Evolutionary conservation across 441 rosid species (phyloP).

Genomic region (Populus hybrid): DNA sequence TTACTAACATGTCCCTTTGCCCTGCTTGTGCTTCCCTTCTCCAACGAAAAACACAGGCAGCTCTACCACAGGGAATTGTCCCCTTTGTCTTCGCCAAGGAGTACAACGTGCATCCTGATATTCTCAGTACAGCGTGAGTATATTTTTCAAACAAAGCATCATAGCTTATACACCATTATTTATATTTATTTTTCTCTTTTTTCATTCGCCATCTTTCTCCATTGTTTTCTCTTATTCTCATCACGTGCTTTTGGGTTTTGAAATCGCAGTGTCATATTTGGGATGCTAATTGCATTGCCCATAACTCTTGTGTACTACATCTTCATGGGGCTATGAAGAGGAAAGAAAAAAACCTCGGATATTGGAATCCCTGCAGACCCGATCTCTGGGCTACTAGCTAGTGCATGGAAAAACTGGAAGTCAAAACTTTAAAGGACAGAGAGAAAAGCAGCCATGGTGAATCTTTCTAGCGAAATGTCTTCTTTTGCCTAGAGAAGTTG

Average conservation of each 20-base stretch:
- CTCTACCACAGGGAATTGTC: slow-evolving; percentile 66
- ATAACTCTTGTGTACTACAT: slow-evolving; percentile 80
- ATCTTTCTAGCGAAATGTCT: slow-evolving; percentile 24
- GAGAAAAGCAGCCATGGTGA: slow-evolving; percentile 1
- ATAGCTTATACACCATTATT: background rate
- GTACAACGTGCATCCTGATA: slow-evolving; percentile 71
- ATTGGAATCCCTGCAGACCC: slow-evolving; percentile 18
- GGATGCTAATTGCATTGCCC: slow-evolving; percentile 77
- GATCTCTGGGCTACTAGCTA: slow-evolving; percentile 6
- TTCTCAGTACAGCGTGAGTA: slow-evolving; percentile 78
- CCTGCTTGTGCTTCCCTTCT: slow-evolving; percentile 14
- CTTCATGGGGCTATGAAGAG: slow-evolving; percentile 50
- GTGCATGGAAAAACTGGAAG: slow-evolving; percentile 1
- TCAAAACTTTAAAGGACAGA: background rate
- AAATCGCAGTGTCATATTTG: slow-evolving; percentile 61
- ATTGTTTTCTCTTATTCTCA: background rate
- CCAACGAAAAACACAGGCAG: slow-evolving; percentile 48
- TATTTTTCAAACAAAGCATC: background rate
- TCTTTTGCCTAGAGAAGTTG: slow-evolving; percentile 30
- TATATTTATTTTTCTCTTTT: background rate
- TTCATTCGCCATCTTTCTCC: too few relatives aligned
- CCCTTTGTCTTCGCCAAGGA: slow-evolving; percentile 45
- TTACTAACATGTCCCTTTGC: slow-evolving; percentile 26
- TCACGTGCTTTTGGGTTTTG: background rate
- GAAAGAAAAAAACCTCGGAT: background rate